Evolutionary conservation across 129 eudicot species (phyloP), one percentile per base, ranked within the genome.

Genomic region (Cynara cardunculus): DNA sequence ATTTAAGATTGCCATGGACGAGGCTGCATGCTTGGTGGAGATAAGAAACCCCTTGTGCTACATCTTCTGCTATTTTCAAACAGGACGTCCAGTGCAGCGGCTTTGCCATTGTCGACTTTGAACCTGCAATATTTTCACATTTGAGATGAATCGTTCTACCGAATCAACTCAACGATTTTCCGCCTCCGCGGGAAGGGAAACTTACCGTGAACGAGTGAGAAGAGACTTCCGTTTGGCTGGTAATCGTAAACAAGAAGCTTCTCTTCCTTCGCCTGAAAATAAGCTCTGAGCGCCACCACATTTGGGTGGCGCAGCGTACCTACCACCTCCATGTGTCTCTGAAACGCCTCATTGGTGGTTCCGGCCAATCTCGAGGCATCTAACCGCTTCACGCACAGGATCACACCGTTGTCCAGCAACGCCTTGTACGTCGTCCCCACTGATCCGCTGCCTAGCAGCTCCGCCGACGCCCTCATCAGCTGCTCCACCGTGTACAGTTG

Each of bases 71-170:
- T 77, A 94, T 94, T 82, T 94, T 94, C 76, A 94, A 71, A 81
- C 98, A 94, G 70, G 98, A 94, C 25, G 97, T 94, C 98, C 98
- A 94, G 78, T 94, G 98, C 12, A 94, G 88, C 11, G 97, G 97
- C 71, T 88, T 92, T 0, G 97, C 94, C 81, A 77, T 83, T 14
- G 87, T 61, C 30, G 99, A 95, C 78, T 89, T 92, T 19, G 97
- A 85, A 82, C 91, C 99, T 95, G 78, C 39, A 75, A 9, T 34
- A 13, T 12, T 34, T 3, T n/a, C 2, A 27, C 1, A 41, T 14
- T 14, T 7, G 59, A 19, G 80, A 64, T 35, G 19, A 73, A 68
- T 30, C 68, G 73, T 28, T 26, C 25, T 3, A 56, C 34, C 3
- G 76, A 69, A 49, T 30, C 4, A n/a, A 76, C 70, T 25, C 53